Conservation (phyloP, 805 yeast species). For the Myxozyma udenii region DNA sequence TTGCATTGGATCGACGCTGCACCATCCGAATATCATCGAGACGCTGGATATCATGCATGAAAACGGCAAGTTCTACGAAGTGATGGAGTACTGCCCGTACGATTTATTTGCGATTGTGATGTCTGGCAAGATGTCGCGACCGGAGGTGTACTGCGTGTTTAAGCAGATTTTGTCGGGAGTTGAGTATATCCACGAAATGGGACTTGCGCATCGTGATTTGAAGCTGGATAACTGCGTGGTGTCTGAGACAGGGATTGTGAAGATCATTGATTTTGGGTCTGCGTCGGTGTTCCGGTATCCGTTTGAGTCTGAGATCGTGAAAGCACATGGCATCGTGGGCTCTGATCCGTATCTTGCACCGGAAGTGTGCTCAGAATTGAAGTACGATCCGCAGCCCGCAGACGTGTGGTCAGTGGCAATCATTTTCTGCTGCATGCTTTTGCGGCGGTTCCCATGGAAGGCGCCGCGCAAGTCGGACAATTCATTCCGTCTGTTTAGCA, state of each 20-base stretch:
- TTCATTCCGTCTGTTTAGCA: slow-evolving; percentile 66
- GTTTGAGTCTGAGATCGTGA: slow-evolving; percentile 53
- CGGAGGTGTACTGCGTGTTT: slow-evolving; percentile 76
- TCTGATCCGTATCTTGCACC: slow-evolving; percentile 96
- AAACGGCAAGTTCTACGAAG: slow-evolving; percentile 58
- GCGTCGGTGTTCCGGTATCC: slow-evolving; percentile 78
- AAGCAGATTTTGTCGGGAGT: slow-evolving; percentile 78
- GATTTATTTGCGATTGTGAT: slow-evolving; percentile 92
- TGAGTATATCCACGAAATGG: slow-evolving; percentile 68
- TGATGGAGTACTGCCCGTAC: slow-evolving; percentile 90
- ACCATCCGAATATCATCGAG: slow-evolving; percentile 75
- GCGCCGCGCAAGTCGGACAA: slow-evolving; percentile 76
- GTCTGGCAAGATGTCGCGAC: slow-evolving; percentile 71
- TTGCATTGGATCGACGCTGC: slow-evolving; percentile 71
- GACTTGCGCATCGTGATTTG: slow-evolving; percentile 89
- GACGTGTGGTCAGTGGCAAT: slow-evolving; percentile 95
- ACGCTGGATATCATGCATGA: slow-evolving; percentile 79
- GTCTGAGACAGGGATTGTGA: slow-evolving; percentile 65
- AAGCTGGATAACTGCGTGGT: slow-evolving; percentile 94
- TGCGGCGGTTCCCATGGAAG: slow-evolving; percentile 93
- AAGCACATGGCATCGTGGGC: slow-evolving; percentile 85
- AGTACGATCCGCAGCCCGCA: slow-evolving; percentile 80
- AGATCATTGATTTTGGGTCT: slow-evolving; percentile 90
- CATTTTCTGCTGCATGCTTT: slow-evolving; percentile 83
- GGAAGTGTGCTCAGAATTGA: slow-evolving; percentile 60